Base-by-base conservation (phyloP, 306 rosid species). In the Cucurbita maxima region DNA sequence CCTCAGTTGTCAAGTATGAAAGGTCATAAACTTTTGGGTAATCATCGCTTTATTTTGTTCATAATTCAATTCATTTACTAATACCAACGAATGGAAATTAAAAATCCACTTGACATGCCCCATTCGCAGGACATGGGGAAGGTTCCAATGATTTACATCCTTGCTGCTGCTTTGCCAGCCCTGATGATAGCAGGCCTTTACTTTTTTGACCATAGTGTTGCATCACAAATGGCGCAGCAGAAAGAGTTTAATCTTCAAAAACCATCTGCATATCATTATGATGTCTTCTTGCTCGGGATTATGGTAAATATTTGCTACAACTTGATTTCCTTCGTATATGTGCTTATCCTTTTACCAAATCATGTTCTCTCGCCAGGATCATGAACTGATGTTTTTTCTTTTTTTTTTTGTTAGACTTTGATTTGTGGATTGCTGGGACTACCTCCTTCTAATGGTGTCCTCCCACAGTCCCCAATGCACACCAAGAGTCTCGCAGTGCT, bases 401-500 rank as follows among this genome's bases (percentile, higher is more conserved):
- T 52, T 48, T 44, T 63, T 37, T 53, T 52, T 48, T 44, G 59
- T 37, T 81, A 93, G 98, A 87, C 96, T 57, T 76, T 90, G 82
- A 81, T 90, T 78, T 94, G 98, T 82, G 97, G 96, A 34, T 77
- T 94, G 82, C 76, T 94, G 74, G 98, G 98, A 48, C 80, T 94
- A 58, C 97, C 98, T n/a, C 97, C 97, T 78, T 87, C 98, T 74
- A 94, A 94, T 81, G 98, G 98, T 60, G 98, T 94, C 72, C 84
- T 93, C 20, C 98, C 97, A 54, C 98, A 93, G 78, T 90, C 98
- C 41, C 98, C 97, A 52, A 87, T 93, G 97, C 98, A 93, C 86
- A 86, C 97, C 15, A 93, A 87, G 85, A 93, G 97, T 81, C 91
- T 90, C 2, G 88, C 96, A 59, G 86, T 89, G 83, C 96, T 93